Evolutionary conservation across 768 basidiomycete species (phyloP), one percentile per base, ranked within the genome.

Genomic region (Boletus rubescentipes): DNA sequence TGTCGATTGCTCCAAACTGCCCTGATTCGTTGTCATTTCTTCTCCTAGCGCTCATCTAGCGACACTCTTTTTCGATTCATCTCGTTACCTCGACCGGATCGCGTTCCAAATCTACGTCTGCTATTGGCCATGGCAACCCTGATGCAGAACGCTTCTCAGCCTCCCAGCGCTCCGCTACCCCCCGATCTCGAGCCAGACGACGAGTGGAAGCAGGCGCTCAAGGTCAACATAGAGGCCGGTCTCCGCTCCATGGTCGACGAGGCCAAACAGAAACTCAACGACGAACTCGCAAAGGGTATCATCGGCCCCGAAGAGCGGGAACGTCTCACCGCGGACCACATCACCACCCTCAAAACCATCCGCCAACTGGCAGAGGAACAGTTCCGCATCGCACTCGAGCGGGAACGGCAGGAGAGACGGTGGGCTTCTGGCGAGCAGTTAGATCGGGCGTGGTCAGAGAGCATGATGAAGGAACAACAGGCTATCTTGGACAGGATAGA

Each of bases 181-280:
- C 53, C 55, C 32, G 67, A 73, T 61, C 59, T 68, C 40, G 83
- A 84, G 60, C 83, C 81, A 4, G 78, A 82, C 67, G 77, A 79
- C 2, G 69, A 73, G 54, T 85, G 84, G 83, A 85, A 83, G 64
- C 64, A 60, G 32, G 52, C 61, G 2, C 70, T 82, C 60, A 72
- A 64, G 62, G 73, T 76, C 37, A 73, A 76, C 61, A 87, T 90
- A 61, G 80, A 83, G 59, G 72, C 74, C 2, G 72, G 71, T 9
- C 63, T 75, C 46, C 63, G 58, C 35, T 62, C 68, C 42, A 66
- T 69, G 58, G 77, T 87, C 55, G 78, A 84, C 50, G 86, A 86
- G 54, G 82, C 88, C 18, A 84, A 84, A 69, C 77, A 81, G 53
- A 82, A 80, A 53, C 68, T 82, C 35, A 75, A 82, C 34, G 67